Base-by-base conservation (phyloP, 108 stramenopile genomes). In the Cyclotella atomus region DNA sequence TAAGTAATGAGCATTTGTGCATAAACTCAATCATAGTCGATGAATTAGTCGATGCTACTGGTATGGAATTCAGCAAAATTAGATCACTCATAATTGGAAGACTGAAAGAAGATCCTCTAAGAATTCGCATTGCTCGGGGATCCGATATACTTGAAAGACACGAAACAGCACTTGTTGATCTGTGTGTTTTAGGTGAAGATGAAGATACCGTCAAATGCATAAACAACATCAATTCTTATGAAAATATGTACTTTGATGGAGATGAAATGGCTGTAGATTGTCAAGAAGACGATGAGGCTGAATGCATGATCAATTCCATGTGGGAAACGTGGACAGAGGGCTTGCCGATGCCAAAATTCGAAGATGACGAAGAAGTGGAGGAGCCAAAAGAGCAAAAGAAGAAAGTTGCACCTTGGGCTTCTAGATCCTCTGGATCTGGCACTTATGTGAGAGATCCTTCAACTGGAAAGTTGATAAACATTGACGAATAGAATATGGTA, bases 401-500 rank as follows among this genome's bases (percentile, higher is more conserved):
- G 70, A 70, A 81, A 47, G 72, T 71, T 60, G 81, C 76, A 57
- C 92, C 92, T 46, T 94, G 92, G 92, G 77, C 84, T 29, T 89
- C 89, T 1, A 62, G 92, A 61, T 85, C 87, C 15, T 91, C 90
- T 23, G 76, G 76, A 15, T 88, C 87, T 20, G 92, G 92, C 35
- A 94, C 92, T 12, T 94, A 66, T 65, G 89, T 90, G 2, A 74
- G 90, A 47, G 88, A 94, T 81, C 92, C 92, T 15, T 69, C 68
- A 47, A 94, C 92, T 15, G 90, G 92, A 14, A 72, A 90, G 79
- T 80, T 94, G 84, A 46, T 54, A 62, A 94, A 91, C 50, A 89
- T 94, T 53, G 92, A 91, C 68, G 84, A 86, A 45, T 87, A 73
- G 38, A 12, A 41, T 7, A 41, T 7, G 12, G 7, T 41, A 41